A percentile compares a stretch with the other conserved stretches of the same genome.
These are phyloP conservation scores for Marasmius oreades DNA, from an alignment of 1,284 basidiomycete genomes.

Conservation along the genomic window DNA sequence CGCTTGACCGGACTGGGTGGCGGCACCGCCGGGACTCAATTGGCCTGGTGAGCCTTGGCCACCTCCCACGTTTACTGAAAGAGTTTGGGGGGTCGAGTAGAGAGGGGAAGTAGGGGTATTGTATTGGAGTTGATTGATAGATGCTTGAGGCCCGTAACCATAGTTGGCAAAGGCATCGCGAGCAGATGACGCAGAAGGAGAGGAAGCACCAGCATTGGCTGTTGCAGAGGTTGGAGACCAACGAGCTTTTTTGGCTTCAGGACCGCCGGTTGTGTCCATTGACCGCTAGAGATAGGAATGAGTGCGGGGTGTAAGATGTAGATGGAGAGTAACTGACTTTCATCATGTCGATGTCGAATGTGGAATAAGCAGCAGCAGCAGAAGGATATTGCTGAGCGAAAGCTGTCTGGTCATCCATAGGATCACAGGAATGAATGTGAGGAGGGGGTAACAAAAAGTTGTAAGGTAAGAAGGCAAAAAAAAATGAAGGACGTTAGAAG, in stretches of 20 bases:
- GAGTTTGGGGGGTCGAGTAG: constrained; percentile 62
- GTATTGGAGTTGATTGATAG: constrained; percentile 48
- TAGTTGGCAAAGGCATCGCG: constrained; percentile 79
- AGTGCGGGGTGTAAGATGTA: constrained; percentile 8
- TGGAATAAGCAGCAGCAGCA: constrained; percentile 39
- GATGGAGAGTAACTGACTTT: constrained; percentile 47
- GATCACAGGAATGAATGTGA: constrained; percentile 19
- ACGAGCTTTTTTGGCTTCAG: constrained; percentile 82
- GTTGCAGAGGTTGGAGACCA: constrained; percentile 69
- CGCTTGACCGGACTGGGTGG: constrained; percentile 35
- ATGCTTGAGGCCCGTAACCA: constrained; percentile 74
- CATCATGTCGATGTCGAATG: constrained; percentile 83
- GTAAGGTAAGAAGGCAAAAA: constrained; percentile 31
- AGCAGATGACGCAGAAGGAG: constrained; percentile 30
- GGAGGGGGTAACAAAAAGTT: constrained; percentile 20
- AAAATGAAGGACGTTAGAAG: constrained; percentile 35
- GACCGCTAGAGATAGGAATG: constrained; percentile 46
- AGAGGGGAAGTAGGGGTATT: constrained; percentile 50
- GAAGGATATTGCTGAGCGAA: constrained; percentile 61
- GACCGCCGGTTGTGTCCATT: constrained; percentile 76
- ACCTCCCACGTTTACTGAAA: constrained; percentile 59
- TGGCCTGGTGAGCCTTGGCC: constrained; percentile 46
- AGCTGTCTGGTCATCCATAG: constrained; percentile 73
- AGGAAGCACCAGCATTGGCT: constrained; percentile 23
- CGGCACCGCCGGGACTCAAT: constrained; percentile 62